A percentile compares a stretch with the other conserved stretches of the same genome.
These are phyloP conservation scores for Penicillium robsamsonii DNA, from an alignment of 495 filamentous ascomycete genomes.

Conservation along the genomic window DNA sequence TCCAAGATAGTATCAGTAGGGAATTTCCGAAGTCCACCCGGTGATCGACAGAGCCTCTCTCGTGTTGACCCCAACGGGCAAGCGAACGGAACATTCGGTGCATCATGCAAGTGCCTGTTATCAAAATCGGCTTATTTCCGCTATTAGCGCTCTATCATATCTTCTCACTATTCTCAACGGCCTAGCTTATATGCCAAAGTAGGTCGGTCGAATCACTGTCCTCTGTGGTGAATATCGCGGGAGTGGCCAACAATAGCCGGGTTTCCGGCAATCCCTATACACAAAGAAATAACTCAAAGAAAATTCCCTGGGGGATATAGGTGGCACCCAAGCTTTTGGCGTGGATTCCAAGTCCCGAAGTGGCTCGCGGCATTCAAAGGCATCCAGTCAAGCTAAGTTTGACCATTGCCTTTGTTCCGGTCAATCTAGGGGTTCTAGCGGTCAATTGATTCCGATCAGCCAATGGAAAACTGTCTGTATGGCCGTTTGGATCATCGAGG, in stretches of 20 bases:
- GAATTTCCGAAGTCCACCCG: slow-evolving; percentile 1
- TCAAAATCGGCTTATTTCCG: not conserved
- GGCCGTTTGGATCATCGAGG: not conserved
- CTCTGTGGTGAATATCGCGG: not conserved
- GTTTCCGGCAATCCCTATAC: not conserved
- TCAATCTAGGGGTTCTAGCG: not conserved
- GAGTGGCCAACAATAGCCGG: not conserved
- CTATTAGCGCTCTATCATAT: not conserved
- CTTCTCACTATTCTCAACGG: not conserved
- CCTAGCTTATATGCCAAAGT: not conserved
- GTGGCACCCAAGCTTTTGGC: slow-evolving; percentile 6
- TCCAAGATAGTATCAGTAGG: not conserved
- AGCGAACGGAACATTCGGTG: not conserved
- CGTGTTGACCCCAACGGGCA: not conserved
- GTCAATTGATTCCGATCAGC: not conserved
- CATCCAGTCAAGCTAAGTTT: not conserved
- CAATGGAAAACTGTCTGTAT: not conserved
- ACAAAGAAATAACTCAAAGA: not conserved
- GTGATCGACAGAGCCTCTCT: slow-evolving; percentile 4
- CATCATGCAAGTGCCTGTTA: not conserved
- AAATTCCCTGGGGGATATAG: not conserved
- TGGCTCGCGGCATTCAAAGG: not conserved
- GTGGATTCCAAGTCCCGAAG: not conserved
- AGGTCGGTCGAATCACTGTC: not conserved
- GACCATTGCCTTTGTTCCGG: not conserved